Base-by-base conservation (phyloP, 2,329 filamentous ascomycete genomes). In the Colletotrichum lupini region DNA sequence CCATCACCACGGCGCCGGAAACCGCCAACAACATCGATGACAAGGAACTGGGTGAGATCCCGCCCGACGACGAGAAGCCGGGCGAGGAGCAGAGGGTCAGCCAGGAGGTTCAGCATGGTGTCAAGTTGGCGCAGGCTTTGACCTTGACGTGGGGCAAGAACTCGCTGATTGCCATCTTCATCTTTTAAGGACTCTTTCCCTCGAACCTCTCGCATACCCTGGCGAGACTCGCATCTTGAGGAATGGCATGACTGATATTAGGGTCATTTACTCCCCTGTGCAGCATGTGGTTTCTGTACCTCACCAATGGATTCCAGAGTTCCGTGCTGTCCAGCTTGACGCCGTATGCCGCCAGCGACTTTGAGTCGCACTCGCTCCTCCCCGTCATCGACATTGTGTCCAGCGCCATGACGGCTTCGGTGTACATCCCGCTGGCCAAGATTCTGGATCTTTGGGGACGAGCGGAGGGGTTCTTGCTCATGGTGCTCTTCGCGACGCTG, bases 401-500 rank as follows among this genome's bases (percentile, higher is more conserved):
- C 4, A 84, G 82, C 75, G 82, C 87, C 70, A 88, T 91, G 77
- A 81, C 85, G 74, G 91, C 90, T 52, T 88, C 91, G 2, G 84
- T 89, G 46, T 92, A 91, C 77, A 88, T 92, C 4, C 90, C 91
- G 2, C 85, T 91, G 80, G 88, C 91, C 37, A 92, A 92, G 78
- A 81, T 91, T 12, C 84, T 92, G 59, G 89, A 93, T 79, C 82
- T 92, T 46, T 92, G 89, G 84, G 91, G 90, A 61, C 88, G 91
- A 49, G 86, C 90, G 14, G 86, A 91, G 76, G 90, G 89, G 11
- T 90, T 91, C 77, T 81, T 87, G 35, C 76, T 90, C 61, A 89
- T 90, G 81, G 83, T 88, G 1, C 68, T 81, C 28, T 83, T 88
- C 28, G 84, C 86, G 63, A 84, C 87, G 4, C 49, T 85, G 67